These are phyloP conservation scores for Picochlorum sp. DNA, from an alignment of 139 green algal species.

Conservation along the genomic window DNA sequence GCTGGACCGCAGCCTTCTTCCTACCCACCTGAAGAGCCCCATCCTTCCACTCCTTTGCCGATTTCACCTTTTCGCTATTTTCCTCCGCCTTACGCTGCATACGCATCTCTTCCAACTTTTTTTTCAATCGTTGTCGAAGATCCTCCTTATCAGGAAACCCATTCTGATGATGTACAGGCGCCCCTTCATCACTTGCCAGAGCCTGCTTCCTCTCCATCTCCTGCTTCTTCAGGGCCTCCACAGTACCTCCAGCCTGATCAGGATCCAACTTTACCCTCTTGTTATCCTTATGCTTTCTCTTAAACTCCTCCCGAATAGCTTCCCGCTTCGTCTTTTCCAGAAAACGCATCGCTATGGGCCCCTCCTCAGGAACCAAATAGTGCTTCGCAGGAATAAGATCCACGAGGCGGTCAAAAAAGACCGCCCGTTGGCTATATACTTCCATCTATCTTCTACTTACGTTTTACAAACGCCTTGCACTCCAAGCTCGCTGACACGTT, in stretches of 20 bases:
- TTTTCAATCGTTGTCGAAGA: constrained; percentile 47
- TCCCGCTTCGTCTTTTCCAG: constrained; percentile 41
- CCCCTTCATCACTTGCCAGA: neutral
- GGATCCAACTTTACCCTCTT: constrained; percentile 58
- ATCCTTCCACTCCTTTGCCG: constrained; percentile 31
- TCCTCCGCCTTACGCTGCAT: constrained; percentile 32
- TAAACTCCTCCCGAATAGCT: constrained; percentile 43
- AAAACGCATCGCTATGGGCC: constrained; percentile 23
- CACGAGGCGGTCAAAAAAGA: constrained; percentile 64
- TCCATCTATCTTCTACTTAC: neutral
- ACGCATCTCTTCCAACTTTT: constrained; percentile 40
- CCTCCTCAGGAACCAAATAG: constrained; percentile 33
- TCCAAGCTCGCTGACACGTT: too few species aligned
- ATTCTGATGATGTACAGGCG: neutral
- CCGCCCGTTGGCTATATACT: neutral
- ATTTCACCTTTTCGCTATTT: constrained; percentile 1
- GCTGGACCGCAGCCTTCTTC: constrained; percentile 11
- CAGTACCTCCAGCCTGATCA: constrained; percentile 26
- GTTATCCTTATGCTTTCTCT: constrained; percentile 45
- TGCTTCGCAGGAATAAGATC: constrained; percentile 55
- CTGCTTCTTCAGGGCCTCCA: constrained; percentile 22
- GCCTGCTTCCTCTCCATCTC: neutral
- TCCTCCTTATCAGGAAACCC: constrained; percentile 23
- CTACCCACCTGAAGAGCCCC: constrained; percentile 16
- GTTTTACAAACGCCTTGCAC: too few species aligned